Evolutionary conservation across 768 basidiomycete genomes (phyloP), one percentile per base, ranked within the genome.

Genomic region (Cyclocybe cylindracea): DNA sequence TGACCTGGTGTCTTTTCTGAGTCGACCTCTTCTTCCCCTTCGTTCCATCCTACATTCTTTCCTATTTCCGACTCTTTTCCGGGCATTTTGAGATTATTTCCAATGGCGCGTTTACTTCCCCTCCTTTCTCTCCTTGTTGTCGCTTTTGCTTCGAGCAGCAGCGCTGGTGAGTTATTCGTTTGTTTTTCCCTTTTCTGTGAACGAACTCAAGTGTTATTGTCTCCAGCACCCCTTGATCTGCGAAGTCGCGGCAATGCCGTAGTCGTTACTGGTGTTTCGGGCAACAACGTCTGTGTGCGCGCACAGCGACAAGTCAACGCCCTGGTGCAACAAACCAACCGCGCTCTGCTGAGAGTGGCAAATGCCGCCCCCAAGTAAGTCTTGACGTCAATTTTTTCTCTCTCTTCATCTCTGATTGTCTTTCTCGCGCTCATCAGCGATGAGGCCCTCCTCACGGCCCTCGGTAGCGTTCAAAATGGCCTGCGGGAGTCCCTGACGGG

Each of bases 91-190:
- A 47, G 18, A 36, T 10, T 39, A 11, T 50, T 29, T 48, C 39
- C 41, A n/a, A 64, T 65, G 66, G 62, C 61, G 49, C 59, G 58
- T 48, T 54, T 65, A 46, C 39, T 51, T 39, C 41, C 59, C 34
- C 36, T 61, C 8, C 16, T 60, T 42, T 55, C 46, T 5, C 10
- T 46, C 48, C 36, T 58, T 19, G 43, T 58, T 14, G 24, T 55
- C 10, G 43, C 52, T 46, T 51, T 18, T 32, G 55, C 53, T 34
- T 39, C 44, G 36, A 32, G 51, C 33, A 52, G 36, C 4, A 50
- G 36, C 39, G 51, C 55, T 39, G 45, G 59, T 57, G 35, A 18
- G 53, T 46, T 10, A 8, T 36, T 41, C 10, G 35, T 18, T 10
- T 16, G 10, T 33, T 14, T 44, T 37, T 44, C 6, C 14, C 32